Percentiles rank a stretch among this genome's conserved stretches.
phyloP scores from a whole-genome alignment of 2,329 filamentous ascomycete genomes.

The Phyllachora maydis region DNA sequence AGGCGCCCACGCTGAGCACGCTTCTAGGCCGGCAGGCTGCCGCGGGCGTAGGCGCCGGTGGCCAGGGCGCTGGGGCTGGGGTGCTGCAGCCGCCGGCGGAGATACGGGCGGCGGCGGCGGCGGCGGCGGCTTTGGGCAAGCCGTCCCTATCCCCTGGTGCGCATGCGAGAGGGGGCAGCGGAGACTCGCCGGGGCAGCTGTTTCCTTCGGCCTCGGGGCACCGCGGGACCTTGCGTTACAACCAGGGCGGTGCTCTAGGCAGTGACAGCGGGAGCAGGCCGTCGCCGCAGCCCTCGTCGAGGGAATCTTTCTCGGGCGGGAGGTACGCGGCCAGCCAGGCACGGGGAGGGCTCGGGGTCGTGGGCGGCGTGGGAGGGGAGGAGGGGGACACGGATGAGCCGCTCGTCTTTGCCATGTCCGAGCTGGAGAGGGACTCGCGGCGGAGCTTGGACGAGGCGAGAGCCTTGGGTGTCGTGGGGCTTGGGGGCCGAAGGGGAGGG shows the following conservation, averaged over 20 bases:
- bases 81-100: constrained; percentile 22
- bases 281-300: constrained; percentile 2
- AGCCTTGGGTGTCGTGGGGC: constrained; percentile 10
- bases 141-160: too few relatives aligned
- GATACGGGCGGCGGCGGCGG: constrained; percentile 15
- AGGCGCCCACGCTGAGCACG: constrained; percentile 43
- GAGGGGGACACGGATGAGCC: constrained; percentile 43
- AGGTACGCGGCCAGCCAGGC: constrained; percentile 19
- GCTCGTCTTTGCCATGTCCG: constrained; percentile 52
- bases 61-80: too few relatives aligned
- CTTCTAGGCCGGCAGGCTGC: constrained; percentile 27
- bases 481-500: background rate
- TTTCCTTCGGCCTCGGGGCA: constrained; percentile 16
- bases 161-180: constrained; percentile 6
- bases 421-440: constrained; percentile 38
- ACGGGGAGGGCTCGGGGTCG: constrained; percentile 7
- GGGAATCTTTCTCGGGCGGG: constrained; percentile 20
- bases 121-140: constrained; percentile 22
- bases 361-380: constrained; percentile 11
- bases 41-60: constrained; percentile 12
- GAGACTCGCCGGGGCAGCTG: constrained; percentile 3
- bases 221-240: constrained; percentile 24
- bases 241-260: constrained; percentile 10
- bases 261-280: background rate
- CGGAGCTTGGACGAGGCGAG: constrained; percentile 33